Conservation (phyloP, 306 rosid genomes). For the Lotus japonicus region DNA sequence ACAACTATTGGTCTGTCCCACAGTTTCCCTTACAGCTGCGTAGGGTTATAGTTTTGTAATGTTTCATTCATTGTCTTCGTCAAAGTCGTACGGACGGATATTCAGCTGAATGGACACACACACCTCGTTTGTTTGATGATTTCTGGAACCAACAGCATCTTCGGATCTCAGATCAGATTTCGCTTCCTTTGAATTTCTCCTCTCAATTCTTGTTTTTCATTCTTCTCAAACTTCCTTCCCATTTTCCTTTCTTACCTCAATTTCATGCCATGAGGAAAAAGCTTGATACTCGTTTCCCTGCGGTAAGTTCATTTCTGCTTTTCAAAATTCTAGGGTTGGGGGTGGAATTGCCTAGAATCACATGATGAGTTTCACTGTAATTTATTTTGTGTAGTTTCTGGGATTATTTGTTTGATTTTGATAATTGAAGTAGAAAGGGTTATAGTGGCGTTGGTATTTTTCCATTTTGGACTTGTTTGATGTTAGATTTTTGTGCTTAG, state of each 20-base stretch:
- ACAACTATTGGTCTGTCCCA: not conserved
- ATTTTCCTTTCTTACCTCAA: constrained; percentile 3
- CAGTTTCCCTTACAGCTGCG: not conserved
- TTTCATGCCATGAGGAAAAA: constrained; percentile 87
- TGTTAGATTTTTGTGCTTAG: constrained; percentile 3
- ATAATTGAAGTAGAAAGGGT: not conserved
- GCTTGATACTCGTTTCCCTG: constrained; percentile 97
- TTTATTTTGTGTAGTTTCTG: constrained; percentile 1
- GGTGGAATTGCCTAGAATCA: not conserved
- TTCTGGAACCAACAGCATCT: constrained; percentile 22
- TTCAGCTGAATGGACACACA: constrained; percentile 15
- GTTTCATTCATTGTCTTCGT: not conserved
- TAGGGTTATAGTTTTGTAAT: no score
- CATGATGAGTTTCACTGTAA: not conserved
- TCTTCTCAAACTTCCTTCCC: not conserved
- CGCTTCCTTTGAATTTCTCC: constrained; percentile 31
- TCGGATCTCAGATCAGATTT: constrained; percentile 51
- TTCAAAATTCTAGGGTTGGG: no score
- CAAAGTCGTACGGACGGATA: constrained; percentile 25
- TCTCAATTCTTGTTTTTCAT: not conserved
- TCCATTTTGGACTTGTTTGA: not conserved
- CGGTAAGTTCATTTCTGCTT: constrained; percentile 47
- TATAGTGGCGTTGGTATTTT: not conserved
- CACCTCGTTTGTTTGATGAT: constrained; percentile 10
- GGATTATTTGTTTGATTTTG: not conserved